Conservation (phyloP, 306 rosid genomes). For the Astragalus glycyphyllos region DNA sequence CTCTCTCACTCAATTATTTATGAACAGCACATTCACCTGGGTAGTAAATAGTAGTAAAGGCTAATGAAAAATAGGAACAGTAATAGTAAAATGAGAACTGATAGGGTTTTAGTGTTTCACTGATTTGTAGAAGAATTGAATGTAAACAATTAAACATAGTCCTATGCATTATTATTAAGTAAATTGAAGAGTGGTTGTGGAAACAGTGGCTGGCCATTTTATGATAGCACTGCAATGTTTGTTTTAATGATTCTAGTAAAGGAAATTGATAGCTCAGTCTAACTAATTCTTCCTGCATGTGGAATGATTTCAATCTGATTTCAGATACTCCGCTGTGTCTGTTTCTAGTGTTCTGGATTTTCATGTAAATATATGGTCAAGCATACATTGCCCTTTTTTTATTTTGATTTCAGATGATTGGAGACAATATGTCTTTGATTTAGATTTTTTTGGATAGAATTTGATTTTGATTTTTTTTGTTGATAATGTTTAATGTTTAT, state of each 20-base stretch:
- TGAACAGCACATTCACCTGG: not conserved
- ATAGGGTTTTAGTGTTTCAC: conserved; percentile 3
- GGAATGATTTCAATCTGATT: conserved; percentile 10
- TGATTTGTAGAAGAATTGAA: too few species aligned
- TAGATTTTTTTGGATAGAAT: too few species aligned
- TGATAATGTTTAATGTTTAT: conserved; percentile 10
- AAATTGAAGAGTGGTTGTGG: not conserved
- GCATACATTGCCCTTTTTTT: not conserved
- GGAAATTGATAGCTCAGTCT: not conserved
- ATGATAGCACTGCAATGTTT: too few species aligned
- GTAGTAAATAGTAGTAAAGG: not conserved
- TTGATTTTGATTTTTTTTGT: not conserved
- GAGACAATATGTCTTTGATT: not conserved
- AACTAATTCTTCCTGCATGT: not conserved
- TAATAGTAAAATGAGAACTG: not conserved
- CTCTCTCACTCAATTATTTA: not conserved
- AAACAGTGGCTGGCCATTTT: too few species aligned
- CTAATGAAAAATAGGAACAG: not conserved
- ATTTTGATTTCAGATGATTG: conserved; percentile 6
- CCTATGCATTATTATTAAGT: too few species aligned
- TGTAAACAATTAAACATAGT: too few species aligned
- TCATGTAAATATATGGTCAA: not conserved
- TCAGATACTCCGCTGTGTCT: not conserved
- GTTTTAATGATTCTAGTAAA: too few species aligned
- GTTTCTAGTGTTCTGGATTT: conserved; percentile 20